phyloP scores from a whole-genome alignment of 1,284 basidiomycete species.

The Puccinia polysora region DNA sequence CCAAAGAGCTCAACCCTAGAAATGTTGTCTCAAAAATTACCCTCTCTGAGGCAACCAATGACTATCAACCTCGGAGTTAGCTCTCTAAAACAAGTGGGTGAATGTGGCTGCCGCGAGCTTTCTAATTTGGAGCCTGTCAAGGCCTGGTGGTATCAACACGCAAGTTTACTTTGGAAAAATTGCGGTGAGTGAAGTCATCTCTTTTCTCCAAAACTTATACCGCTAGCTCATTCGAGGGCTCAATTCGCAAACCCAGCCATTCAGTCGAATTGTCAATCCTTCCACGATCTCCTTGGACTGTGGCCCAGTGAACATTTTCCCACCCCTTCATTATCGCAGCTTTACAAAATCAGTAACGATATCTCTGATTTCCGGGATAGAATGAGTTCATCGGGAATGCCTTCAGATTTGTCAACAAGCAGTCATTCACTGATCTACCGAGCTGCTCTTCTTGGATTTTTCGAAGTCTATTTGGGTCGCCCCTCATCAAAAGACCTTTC shows the following conservation, averaged over 20 bases:
- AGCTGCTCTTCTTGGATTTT: background rate
- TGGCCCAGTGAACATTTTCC: slow-evolving; percentile 8
- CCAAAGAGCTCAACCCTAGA: background rate
- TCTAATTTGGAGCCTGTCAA: background rate
- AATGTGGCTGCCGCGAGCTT: background rate
- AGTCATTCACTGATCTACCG: background rate
- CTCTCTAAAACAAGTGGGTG: background rate
- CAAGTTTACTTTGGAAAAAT: background rate
- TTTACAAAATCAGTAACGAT: slow-evolving; percentile 5
- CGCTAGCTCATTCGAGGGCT: too few relatives aligned
- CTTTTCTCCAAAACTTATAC: too few relatives aligned
- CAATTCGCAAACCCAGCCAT: background rate
- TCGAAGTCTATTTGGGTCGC: background rate
- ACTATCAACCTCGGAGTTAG: background rate
- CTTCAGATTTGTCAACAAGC: background rate
- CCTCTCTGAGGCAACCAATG: background rate
- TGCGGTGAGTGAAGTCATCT: background rate
- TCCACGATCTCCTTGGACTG: background rate
- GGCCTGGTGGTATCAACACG: background rate
- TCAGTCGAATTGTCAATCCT: slow-evolving; percentile 3
- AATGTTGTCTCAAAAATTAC: background rate
- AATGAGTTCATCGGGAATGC: background rate
- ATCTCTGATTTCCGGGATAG: background rate
- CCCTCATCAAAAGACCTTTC: background rate
- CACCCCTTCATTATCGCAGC: background rate